Percentiles rank a stretch among this genome's conserved stretches.
These are phyloP conservation scores for Penicillium taxi DNA, from an alignment of 495 filamentous ascomycete genomes.

Conservation along the genomic window DNA sequence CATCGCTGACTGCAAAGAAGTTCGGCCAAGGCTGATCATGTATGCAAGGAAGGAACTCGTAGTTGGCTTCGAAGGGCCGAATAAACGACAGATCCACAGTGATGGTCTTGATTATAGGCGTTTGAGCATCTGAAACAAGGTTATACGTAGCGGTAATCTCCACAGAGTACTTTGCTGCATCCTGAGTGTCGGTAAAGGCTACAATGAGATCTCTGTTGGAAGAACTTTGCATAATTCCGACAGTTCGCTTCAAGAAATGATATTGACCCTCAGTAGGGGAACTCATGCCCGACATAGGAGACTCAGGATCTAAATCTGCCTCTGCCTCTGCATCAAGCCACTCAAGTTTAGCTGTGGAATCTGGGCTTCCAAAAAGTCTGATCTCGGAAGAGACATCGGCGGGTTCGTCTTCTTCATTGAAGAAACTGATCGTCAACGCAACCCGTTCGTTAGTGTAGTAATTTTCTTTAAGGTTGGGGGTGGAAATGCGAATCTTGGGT, in stretches of 20 bases:
- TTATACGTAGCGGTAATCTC: conserved; percentile 67
- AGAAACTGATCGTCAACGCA: conserved; percentile 54
- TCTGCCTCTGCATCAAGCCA: conserved; percentile 36
- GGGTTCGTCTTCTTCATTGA: conserved; percentile 79
- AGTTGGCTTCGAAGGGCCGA: conserved; percentile 81
- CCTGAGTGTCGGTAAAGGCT: conserved; percentile 28
- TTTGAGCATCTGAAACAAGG: conserved; percentile 72
- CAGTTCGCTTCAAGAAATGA: conserved; percentile 28
- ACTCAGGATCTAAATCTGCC: conserved; percentile 16
- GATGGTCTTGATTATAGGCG: conserved; percentile 67
- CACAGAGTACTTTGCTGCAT: conserved; percentile 58
- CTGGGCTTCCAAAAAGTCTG: conserved; percentile 52
- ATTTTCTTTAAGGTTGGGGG: conserved; percentile 51
- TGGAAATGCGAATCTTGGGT: conserved; percentile 74
- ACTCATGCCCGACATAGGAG: conserved; percentile 15
- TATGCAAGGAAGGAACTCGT: conserved; percentile 69
- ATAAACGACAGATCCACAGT: conserved; percentile 61
- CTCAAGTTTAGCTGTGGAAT: conserved; percentile 41
- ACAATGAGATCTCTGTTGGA: conserved; percentile 25
- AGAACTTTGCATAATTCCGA: conserved; percentile 45
- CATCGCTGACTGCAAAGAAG: conserved; percentile 56
- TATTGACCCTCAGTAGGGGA: conserved; percentile 24
- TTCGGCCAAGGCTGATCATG: conserved; percentile 77
- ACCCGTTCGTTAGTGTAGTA: conserved; percentile 82
- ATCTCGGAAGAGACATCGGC: conserved; percentile 63